Evolutionary conservation across 1,284 basidiomycete genomes (phyloP), one percentile per base, ranked within the genome.

Genomic region (Ustilago esculenta): DNA sequence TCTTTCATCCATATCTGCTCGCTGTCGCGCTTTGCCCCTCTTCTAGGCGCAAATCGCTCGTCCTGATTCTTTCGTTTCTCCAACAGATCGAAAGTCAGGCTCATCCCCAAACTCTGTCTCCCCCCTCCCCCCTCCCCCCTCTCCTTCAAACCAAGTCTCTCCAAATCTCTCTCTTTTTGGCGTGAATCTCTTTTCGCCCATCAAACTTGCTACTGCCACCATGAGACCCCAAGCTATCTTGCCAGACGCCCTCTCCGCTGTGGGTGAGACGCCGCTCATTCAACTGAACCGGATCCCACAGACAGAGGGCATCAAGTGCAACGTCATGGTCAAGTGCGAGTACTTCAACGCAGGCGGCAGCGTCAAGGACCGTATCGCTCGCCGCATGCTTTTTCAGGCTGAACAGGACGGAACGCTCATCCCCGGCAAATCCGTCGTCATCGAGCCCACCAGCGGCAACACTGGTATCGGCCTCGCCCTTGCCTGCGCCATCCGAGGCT

Each of bases 381-480:
- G 72, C 82, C 88, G 92, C n/a, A 98, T 98, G 95, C 88, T 98
- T 2, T 89, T 93, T 72, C 87, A 89, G 21, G 95, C 95, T 6
- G 95, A 98, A 85, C 86, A 86, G 60, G 89, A 92, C 40, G 94
- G 94, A 25, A 88, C 85, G 49, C 87, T 98, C 37, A 86, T 92
- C 41, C 92, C 92, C 1, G 94, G 94, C 5, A 86, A 92, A 83
- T 93, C 91, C 73, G 88, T 96, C 51, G 89, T 98, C 64, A 94
- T 98, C 72, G 95, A 98, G 81, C 76, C 77, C 29, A 92, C 91
- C 3, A 90, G 92, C 23, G 94, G 94, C 17, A 97, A 97, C 81
- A 96, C 93, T n/a, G 93, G 92, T 90, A 80, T 64, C 86, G 77
- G 75, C 29, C 66, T 80, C 20, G 76, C 76, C 5, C 87, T 98